Evolutionary conservation across 73 alveolate genomes (phyloP), one percentile per base, ranked within the genome.

Genomic region (Paraurostyla sp.): DNA sequence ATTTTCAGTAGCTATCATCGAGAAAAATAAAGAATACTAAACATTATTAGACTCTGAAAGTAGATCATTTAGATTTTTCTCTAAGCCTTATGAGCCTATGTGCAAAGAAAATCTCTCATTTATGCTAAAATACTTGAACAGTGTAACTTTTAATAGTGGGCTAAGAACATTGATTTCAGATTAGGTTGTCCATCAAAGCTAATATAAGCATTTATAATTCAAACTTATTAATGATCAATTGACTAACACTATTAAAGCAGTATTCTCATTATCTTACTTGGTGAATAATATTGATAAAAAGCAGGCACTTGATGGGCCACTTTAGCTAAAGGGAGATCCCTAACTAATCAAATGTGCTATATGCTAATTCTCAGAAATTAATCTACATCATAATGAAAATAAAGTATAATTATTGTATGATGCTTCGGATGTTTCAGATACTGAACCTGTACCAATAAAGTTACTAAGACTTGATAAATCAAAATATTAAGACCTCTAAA

Each of bases 81-180:
- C 92, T 22, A 83, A 62, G 46, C 85, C 92, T 0, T 83, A 56
- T 48, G 92, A 83, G 30, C 63, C 57, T 0, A 11, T 63, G 45
- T 83, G 92, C 76, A 59, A 83, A 45, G 92, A 83, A 50, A 83
- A 83, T 36, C 58, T 83, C 29, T 65, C 85, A 29, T 56, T 36
- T 30, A 0, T 83, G 15, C 20, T 83, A 15, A 83, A 83, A 33
- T 3, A 2, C 15, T 36, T 56, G 0, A 62, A 45, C 40, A n/a
- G 13, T 6, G n/a, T 49, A 1, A 65, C 58, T 29, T 62, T 40
- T 40, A 59, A 63, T 2, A 30, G 51, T 20, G 92, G 92, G 16
- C 62, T 83, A 0, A 3, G 29, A 30, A 22, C 45, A 0, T 43
- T 62, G 25, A 15, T 83, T 16, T 18, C 18, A 0, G 69, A 42